Conservation (phyloP, 495 filamentous ascomycete species). For the Rostrohypoxylon terebratum region DNA sequence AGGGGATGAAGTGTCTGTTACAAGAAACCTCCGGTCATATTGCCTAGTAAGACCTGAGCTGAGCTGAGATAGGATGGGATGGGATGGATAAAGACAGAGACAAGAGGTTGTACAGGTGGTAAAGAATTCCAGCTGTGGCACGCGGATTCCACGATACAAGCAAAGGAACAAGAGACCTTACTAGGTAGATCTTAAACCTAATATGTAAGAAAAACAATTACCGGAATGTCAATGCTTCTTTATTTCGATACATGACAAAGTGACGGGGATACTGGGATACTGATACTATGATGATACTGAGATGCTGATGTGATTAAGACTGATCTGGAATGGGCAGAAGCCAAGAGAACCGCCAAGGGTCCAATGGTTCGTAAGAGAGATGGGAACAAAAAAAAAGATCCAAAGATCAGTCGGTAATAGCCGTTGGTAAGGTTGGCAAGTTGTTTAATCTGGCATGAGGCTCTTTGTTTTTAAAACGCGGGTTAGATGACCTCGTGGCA, state of each 20-base stretch:
- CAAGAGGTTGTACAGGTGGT: neutral
- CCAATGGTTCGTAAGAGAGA: conserved; percentile 10
- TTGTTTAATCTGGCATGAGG: conserved; percentile 46
- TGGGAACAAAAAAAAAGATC: neutral
- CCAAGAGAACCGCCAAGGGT: neutral
- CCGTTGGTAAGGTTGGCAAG: neutral
- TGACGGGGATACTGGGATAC: conserved; percentile 1
- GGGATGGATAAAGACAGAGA: neutral
- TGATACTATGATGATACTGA: too few relatives aligned
- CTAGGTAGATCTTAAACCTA: too few relatives aligned
- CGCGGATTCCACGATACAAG: neutral
- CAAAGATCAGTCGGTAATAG: conserved; percentile 36
- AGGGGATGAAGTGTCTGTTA: neutral
- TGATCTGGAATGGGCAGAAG: conserved; percentile 27
- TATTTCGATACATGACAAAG: conserved; percentile 12
- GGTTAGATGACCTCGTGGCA: conserved; percentile 43
- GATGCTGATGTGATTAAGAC: conserved; percentile 37
- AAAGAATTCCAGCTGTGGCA: neutral
- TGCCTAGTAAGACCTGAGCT: neutral
- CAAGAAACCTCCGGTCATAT: neutral
- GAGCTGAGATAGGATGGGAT: neutral
- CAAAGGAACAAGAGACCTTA: neutral
- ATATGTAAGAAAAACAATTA: conserved; percentile 25
- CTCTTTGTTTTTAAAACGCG: conserved; percentile 40
- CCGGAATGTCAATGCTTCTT: conserved; percentile 15